Conservation (phyloP, 257 asterid genomes). For the Salvia splendens region DNA sequence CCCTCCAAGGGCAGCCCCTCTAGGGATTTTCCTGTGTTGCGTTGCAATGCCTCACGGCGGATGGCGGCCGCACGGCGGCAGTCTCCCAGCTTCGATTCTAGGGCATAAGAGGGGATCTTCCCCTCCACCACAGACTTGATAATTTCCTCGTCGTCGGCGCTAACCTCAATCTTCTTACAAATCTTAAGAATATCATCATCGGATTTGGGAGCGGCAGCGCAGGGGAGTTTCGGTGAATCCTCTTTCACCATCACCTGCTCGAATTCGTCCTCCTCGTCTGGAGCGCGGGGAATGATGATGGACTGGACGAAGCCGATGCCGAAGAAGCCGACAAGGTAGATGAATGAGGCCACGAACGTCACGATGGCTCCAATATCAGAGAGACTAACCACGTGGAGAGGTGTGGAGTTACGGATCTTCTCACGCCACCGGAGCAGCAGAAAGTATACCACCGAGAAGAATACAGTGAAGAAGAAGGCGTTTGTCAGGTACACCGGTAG, state of each 20-base stretch:
- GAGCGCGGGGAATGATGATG: slow-evolving; percentile 33
- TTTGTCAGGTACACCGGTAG: slow-evolving; percentile 31
- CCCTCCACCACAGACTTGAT: slow-evolving; percentile 43
- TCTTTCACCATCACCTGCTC: slow-evolving; percentile 32
- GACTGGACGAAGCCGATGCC: slow-evolving; percentile 43
- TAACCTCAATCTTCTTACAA: neutral
- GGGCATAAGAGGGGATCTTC: slow-evolving; percentile 39
- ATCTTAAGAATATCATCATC: slow-evolving; percentile 4
- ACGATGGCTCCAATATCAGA: slow-evolving; percentile 41
- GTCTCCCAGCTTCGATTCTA: slow-evolving; percentile 46
- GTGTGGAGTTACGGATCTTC: slow-evolving; percentile 45
- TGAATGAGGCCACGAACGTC: slow-evolving; percentile 39
- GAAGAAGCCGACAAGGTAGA: slow-evolving; percentile 40
- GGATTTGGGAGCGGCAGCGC: slow-evolving; percentile 30
- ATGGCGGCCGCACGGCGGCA: slow-evolving; percentile 44
- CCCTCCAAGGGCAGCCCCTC: slow-evolving; percentile 42
- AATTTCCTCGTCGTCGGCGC: slow-evolving; percentile 36
- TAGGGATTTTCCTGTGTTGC: slow-evolving; percentile 42
- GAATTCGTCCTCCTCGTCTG: slow-evolving; percentile 32
- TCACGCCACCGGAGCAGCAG: slow-evolving; percentile 46
- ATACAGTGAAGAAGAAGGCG: slow-evolving; percentile 37
- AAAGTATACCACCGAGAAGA: slow-evolving; percentile 45
- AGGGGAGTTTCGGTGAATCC: slow-evolving; percentile 31
- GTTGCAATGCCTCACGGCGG: slow-evolving; percentile 50
- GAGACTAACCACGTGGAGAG: slow-evolving; percentile 43